Evolutionary conservation across 768 basidiomycete genomes (phyloP), one percentile per base, ranked within the genome.

Genomic region (Lentinus tigrinus): DNA sequence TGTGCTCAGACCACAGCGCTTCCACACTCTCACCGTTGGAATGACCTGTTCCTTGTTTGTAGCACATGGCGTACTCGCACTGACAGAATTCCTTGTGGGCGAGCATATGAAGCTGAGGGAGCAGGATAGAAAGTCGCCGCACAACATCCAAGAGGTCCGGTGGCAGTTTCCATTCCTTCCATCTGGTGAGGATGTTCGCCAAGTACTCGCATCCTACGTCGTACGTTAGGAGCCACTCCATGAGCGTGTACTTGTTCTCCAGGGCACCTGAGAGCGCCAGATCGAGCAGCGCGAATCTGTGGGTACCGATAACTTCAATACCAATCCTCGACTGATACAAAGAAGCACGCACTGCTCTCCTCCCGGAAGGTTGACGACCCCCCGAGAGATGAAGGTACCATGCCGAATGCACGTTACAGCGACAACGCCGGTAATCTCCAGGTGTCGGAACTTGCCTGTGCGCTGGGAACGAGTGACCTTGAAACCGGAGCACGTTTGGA

Each of bases 11-110:
- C 53, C 53, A 54, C 3, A 34, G 43, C 3, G 43, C 26, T 21
- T 54, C 53, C 1, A 54, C 53, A 8, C 42, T 43, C 24, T 54
- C 53, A 8, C 53, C 53, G 17, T 54, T 34, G 1, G 43, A 16
- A 2, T 19, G 21, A 14, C 53, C 53, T 13, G 46, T 27, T 10
- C 40, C 40, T 3, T 3, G 17, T 4, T 39, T 26, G 21, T 54
- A 54, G 40, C 31, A 28, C 26, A 54, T 19, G 9, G 52, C 40
- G 52, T 28, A 54, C 17, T 36, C 42, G 14, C 26, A 10, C 8
- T 54, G 52, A 23, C 52, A 54, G 16, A 28, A 28, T 5, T 54
- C 52, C 14, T 54, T 54, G 52, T 54, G 52, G 5, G 52, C 40
- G 26, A 31, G 52, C 19, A 43, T 43, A 16, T 54, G 52, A 5